phyloP scores from a whole-genome alignment of 225 moss, liverwort and hornwort genomes.

The Pseudisothecium myosuroides region DNA sequence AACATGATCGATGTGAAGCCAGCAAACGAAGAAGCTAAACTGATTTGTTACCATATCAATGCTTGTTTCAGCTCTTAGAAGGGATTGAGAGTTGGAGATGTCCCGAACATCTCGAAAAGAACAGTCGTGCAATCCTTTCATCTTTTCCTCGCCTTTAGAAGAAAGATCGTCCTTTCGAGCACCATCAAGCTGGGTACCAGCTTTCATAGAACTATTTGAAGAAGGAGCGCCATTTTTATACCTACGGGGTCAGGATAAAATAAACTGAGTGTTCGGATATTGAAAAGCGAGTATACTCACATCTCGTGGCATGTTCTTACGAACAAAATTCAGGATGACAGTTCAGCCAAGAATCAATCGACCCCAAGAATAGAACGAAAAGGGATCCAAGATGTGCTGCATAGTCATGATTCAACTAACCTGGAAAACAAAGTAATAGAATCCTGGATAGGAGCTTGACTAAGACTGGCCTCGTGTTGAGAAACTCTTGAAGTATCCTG shows the following conservation, averaged over 20 bases:
- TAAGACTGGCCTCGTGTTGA: conserved; percentile 4
- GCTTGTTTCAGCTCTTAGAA: conserved; percentile 31
- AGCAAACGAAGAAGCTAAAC: not conserved
- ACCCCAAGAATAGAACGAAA: not conserved
- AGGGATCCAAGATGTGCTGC: not conserved
- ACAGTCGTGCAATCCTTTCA: conserved; percentile 22
- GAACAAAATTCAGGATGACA: not conserved
- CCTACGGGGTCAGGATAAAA: not conserved
- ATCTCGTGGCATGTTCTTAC: not conserved
- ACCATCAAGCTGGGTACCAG: conserved; percentile 6
- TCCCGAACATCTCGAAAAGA: conserved; percentile 52
- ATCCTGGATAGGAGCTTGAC: conserved; percentile 3
- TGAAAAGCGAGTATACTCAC: not conserved
- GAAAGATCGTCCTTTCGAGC: conserved; percentile 7
- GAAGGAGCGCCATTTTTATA: conserved; percentile 9
- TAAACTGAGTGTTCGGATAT: not conserved
- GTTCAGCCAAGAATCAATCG: not conserved
- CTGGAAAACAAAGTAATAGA: conserved; percentile 43
- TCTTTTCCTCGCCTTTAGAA: conserved; percentile 29
- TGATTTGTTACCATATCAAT: conserved; percentile 35
- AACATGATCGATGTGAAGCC: not conserved
- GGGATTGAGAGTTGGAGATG: conserved; percentile 32
- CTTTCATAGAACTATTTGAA: conserved; percentile 4
- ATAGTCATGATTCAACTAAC: conserved; percentile 2
- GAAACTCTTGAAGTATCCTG: conserved; percentile 19